These are phyloP conservation scores for Chaetomiaceae sp. DNA, from an alignment of 2,329 filamentous ascomycete species.

Conservation along the genomic window DNA sequence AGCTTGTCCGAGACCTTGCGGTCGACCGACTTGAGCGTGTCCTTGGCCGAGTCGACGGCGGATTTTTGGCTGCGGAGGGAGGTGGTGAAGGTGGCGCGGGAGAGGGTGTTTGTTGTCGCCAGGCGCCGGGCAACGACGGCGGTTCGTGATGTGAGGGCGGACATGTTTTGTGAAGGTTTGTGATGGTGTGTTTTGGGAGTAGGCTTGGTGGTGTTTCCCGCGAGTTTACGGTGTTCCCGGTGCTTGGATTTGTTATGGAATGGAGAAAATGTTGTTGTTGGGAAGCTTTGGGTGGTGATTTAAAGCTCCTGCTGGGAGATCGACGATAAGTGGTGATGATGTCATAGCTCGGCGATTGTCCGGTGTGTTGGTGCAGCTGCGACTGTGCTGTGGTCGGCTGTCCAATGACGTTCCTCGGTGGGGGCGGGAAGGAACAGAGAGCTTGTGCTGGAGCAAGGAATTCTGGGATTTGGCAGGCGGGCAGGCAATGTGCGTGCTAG, in stretches of 20 bases:
- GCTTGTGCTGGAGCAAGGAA: neutral
- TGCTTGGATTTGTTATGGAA: neutral
- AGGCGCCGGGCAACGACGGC: slow-evolving; percentile 42
- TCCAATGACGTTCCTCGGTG: slow-evolving; percentile 10
- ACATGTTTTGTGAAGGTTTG: slow-evolving; percentile 42
- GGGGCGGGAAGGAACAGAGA: neutral
- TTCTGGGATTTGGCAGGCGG: too few relatives aligned
- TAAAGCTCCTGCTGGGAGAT: slow-evolving; percentile 6
- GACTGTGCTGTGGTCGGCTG: neutral
- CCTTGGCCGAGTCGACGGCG: slow-evolving; percentile 53
- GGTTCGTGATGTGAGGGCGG: slow-evolving; percentile 47
- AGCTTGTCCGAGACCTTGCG: slow-evolving; percentile 57
- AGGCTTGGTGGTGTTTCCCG: neutral
- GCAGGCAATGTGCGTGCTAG: too few relatives aligned
- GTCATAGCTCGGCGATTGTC: slow-evolving; percentile 18
- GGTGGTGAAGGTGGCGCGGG: slow-evolving; percentile 48
- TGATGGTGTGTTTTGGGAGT: slow-evolving; percentile 6
- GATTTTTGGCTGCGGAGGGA: slow-evolving; percentile 44
- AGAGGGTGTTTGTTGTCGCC: slow-evolving; percentile 30
- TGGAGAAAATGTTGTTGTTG: neutral
- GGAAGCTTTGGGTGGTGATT: neutral
- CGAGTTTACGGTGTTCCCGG: neutral
- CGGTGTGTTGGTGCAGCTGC: neutral
- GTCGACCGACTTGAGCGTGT: slow-evolving; percentile 56
- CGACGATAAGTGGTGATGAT: slow-evolving; percentile 20